Evolutionary conservation across 768 basidiomycete genomes (phyloP).

Genomic region (Pulveroboletus ravenelii): DNA sequence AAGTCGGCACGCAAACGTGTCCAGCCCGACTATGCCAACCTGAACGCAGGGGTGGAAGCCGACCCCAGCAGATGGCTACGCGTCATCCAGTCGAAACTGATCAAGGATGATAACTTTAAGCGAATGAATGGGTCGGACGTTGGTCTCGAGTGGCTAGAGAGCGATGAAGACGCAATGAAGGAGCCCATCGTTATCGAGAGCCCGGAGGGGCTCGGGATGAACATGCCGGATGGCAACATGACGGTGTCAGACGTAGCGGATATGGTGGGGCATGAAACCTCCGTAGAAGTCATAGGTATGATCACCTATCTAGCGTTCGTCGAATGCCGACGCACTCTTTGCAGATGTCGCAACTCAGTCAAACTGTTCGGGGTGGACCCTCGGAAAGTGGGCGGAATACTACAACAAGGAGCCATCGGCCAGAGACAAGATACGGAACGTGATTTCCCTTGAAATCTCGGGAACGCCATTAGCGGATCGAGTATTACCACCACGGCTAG

Average conservation of each 20-base stretch:
- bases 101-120: slow-evolving; percentile 60
- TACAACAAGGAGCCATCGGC: slow-evolving; percentile 60
- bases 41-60: slow-evolving; percentile 60
- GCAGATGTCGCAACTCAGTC: slow-evolving; percentile 87
- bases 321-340: slow-evolving; percentile 1
- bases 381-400: slow-evolving; percentile 89
- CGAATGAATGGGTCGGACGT: slow-evolving; percentile 64
- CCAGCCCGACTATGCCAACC: slow-evolving; percentile 73
- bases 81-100: slow-evolving; percentile 62
- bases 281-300: slow-evolving; percentile 90
- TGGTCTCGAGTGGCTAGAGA: slow-evolving; percentile 70
- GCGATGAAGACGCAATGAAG: slow-evolving; percentile 65
- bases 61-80: slow-evolving; percentile 62
- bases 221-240: slow-evolving; percentile 70
- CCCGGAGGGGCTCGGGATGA: slow-evolving; percentile 84
- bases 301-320: slow-evolving; percentile 2
- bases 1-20: slow-evolving; percentile 76
- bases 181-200: slow-evolving; percentile 80
- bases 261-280: slow-evolving; percentile 68
- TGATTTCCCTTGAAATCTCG: slow-evolving; percentile 92
- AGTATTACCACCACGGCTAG: slow-evolving; percentile 78
- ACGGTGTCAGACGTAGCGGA: slow-evolving; percentile 79
- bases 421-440: slow-evolving; percentile 87
- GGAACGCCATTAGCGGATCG: slow-evolving; percentile 75
- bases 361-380: slow-evolving; percentile 80